A percentile compares a stretch with the other conserved stretches of the same genome.
phyloP scores from a whole-genome alignment of 805 yeast species.

The Teunomyces pallodes region DNA sequence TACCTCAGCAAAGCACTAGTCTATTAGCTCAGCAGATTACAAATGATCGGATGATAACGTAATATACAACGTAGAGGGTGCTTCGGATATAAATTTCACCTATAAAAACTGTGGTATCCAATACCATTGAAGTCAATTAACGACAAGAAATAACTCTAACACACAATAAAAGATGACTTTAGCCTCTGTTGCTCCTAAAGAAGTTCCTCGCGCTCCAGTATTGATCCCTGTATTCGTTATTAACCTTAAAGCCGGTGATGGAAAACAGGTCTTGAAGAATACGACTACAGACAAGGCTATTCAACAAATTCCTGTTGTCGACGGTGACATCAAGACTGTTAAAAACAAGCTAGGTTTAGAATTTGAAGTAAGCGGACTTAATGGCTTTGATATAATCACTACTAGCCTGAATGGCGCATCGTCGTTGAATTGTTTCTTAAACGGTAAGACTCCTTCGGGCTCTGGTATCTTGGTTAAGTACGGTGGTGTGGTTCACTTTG shows the following conservation, averaged over 20 bases:
- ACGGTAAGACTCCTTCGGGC: slow-evolving; percentile 45
- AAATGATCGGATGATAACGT: background rate
- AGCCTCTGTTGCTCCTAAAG: slow-evolving; percentile 5
- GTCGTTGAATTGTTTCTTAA: slow-evolving; percentile 50
- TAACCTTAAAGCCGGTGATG: slow-evolving; percentile 26
- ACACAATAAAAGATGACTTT: background rate
- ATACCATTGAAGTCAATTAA: background rate
- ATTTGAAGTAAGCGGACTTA: slow-evolving; percentile 23
- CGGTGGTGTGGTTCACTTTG: slow-evolving; percentile 47
- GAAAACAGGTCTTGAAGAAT: slow-evolving; percentile 17
- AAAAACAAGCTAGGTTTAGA: slow-evolving; percentile 30
- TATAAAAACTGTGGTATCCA: background rate
- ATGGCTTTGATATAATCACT: slow-evolving; percentile 52
- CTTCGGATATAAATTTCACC: background rate
- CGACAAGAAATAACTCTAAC: no score
- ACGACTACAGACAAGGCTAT: slow-evolving; percentile 16
- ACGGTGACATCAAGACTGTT: slow-evolving; percentile 31
- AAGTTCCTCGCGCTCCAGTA: slow-evolving; percentile 22
- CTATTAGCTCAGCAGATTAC: background rate
- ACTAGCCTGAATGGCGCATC: slow-evolving; percentile 23
- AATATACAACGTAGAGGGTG: background rate
- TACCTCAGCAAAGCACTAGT: background rate
- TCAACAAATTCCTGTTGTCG: slow-evolving; percentile 19
- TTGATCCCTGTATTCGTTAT: slow-evolving; percentile 31
- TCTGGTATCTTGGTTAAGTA: slow-evolving; percentile 43